Evolutionary conservation across 1,284 basidiomycete genomes (phyloP).

Genomic region (Prillingera fragicola): DNA sequence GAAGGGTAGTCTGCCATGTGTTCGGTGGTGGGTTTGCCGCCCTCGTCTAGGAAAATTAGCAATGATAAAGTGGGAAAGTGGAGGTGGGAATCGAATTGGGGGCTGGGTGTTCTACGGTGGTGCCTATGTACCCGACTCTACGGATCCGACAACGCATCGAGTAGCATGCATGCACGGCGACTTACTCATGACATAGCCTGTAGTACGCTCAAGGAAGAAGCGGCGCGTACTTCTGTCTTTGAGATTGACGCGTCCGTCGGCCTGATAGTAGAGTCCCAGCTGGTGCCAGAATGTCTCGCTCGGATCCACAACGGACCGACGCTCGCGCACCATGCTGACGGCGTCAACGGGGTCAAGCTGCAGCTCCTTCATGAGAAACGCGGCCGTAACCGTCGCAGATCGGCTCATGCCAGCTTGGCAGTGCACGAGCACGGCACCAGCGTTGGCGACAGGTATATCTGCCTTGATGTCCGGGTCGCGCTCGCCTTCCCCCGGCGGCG

Average conservation of each 20-base stretch:
- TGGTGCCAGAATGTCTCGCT: conserved; percentile 72
- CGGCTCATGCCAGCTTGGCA: conserved; percentile 81
- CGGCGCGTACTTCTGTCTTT: conserved; percentile 65
- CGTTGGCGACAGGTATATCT: conserved; percentile 50
- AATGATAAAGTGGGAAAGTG: not conserved
- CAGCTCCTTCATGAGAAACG: conserved; percentile 72
- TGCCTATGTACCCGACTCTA: not conserved
- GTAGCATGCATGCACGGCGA: not conserved
- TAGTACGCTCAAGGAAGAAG: conserved; percentile 72
- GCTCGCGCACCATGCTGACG: conserved; percentile 60
- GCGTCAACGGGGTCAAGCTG: conserved; percentile 63
- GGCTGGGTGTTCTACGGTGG: not conserved
- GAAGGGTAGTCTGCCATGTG: conserved; percentile 71
- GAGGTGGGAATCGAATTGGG: conserved; percentile 2
- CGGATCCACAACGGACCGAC: conserved; percentile 64
- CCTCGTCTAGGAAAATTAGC: conserved; percentile 53
- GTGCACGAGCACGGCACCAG: conserved; percentile 72
- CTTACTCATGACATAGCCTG: conserved; percentile 68
- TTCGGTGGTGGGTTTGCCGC: conserved; percentile 57
- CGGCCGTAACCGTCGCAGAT: conserved; percentile 71
- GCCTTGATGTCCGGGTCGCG: not conserved
- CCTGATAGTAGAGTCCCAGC: conserved; percentile 67
- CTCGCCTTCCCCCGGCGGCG: not conserved
- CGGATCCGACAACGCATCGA: not conserved
- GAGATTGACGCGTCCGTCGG: conserved; percentile 63